A percentile compares a stretch with the other conserved stretches of the same genome.
phyloP scores from a whole-genome alignment of 2,329 filamentous ascomycete genomes.

The Neofusicoccum parvum region DNA sequence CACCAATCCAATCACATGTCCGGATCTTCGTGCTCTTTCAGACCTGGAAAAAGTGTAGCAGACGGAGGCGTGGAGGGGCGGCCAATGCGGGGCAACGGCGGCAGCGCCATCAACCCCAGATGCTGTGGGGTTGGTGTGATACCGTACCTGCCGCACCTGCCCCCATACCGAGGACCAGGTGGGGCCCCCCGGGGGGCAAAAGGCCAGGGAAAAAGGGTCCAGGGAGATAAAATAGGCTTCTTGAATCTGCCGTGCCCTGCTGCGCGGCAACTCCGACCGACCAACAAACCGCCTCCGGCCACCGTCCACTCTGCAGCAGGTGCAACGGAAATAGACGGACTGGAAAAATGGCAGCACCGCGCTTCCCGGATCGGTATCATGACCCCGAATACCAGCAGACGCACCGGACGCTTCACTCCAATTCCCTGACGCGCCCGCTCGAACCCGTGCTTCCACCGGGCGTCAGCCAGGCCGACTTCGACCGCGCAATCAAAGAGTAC shows the following conservation, averaged over 20 bases:
- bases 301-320: too few relatives aligned
- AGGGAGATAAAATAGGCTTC: neutral
- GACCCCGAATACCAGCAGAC: constrained; percentile 47
- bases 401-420: constrained; percentile 46
- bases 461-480: constrained; percentile 41
- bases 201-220: neutral
- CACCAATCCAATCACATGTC: too few relatives aligned
- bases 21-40: too few relatives aligned
- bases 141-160: neutral
- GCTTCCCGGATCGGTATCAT: constrained; percentile 32
- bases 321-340: too few relatives aligned
- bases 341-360: neutral
- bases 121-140: neutral
- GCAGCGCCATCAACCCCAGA: neutral
- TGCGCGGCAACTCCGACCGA: too few relatives aligned
- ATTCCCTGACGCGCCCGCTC: constrained; percentile 42
- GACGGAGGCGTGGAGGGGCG: neutral
- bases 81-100: neutral
- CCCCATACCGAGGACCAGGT: neutral
- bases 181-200: neutral
- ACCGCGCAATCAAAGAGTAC: constrained; percentile 40
- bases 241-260: neutral
- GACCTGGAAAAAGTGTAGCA: neutral
- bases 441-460: constrained; percentile 45
- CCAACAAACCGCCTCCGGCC: neutral